phyloP scores from a whole-genome alignment of 208 protist genomes.

The Trypanosoma cruzi region DNA sequence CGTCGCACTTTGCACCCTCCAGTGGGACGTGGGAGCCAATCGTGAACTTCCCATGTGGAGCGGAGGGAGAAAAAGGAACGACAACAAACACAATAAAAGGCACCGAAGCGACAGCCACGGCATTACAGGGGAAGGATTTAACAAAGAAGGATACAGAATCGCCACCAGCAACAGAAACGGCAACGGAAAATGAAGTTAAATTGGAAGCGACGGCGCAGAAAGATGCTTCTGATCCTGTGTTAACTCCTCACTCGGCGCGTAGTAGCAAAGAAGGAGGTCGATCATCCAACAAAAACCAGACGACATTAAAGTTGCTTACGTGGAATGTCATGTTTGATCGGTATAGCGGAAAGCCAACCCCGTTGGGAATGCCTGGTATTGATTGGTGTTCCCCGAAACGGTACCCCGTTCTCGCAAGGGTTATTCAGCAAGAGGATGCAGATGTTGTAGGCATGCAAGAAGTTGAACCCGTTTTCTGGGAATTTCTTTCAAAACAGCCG shows the following conservation, averaged over 20 bases:
- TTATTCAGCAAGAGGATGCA: constrained; percentile 74
- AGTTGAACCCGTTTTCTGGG: constrained; percentile 77
- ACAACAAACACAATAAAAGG: not conserved
- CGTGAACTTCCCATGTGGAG: constrained; percentile 31
- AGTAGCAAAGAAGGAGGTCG: not conserved
- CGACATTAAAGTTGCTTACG: constrained; percentile 69
- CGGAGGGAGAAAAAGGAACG: constrained; percentile 3
- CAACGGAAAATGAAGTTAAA: not conserved
- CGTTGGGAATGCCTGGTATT: constrained; percentile 91
- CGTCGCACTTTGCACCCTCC: constrained; percentile 18
- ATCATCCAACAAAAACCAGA: constrained; percentile 1
- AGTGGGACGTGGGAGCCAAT: constrained; percentile 31
- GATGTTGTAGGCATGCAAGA: constrained; percentile 93
- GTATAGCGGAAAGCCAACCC: constrained; percentile 88
- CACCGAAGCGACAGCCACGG: not conserved
- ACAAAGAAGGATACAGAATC: not conserved
- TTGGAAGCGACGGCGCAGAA: not conserved
- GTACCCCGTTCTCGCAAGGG: constrained; percentile 82
- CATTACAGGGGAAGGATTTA: not conserved
- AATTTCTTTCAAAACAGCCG: constrained; percentile 67
- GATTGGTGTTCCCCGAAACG: constrained; percentile 90
- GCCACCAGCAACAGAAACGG: not conserved
- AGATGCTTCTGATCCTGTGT: not conserved
- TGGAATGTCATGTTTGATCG: constrained; percentile 94
- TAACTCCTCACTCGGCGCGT: not conserved